Evolutionary conservation across 441 rosid genomes (phyloP), one percentile per base, ranked within the genome.

Genomic region (Populus hybrid): DNA sequence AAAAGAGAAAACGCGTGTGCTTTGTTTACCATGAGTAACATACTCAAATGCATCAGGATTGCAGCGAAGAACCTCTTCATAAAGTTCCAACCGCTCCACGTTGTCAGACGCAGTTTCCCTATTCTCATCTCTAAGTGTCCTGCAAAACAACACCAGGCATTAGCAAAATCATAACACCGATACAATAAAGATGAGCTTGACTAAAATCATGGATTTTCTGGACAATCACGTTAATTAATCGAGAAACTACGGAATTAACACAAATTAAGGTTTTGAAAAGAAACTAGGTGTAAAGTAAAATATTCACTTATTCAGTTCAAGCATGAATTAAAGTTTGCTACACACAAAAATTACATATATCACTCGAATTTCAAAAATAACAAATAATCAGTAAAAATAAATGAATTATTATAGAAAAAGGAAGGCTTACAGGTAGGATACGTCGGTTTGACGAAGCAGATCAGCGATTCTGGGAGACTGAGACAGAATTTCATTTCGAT

Each of bases 31-130:
- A 82, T 90, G 88, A 81, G 86, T 82, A 71, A 85, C 91, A 90
- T 86, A 90, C 91, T 96, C 98, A 81, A 94, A 93, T 81, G 98
- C 99, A 77, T 89, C 87, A 20, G 92, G 93, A 84, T 88, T 81
- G 77, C 74, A 88, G 73, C 67, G 92, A 68, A 93, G 88, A 90
- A 96, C 91, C 81, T 88, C 93, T 75, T 84, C 86, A 83, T 87
- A 81, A 82, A 94, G 92, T 72, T 84, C 88, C 82, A 81, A 84
- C 24, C 90, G 89, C 85, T 90, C 91, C 83, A 79, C 79, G 77
- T 77, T 73, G 74, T 74, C 86, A 81, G 57, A 30, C 9, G 81
- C 71, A 73, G 74, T 80, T 77, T 80, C 86, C 83, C 50, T 79
- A 38, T 83, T 82, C 74, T 85, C 90, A 68, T 90, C 90, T 82